These are phyloP conservation scores for Mycosphaerella sp. DNA, from an alignment of 2,329 filamentous ascomycete genomes.

Conservation along the genomic window DNA sequence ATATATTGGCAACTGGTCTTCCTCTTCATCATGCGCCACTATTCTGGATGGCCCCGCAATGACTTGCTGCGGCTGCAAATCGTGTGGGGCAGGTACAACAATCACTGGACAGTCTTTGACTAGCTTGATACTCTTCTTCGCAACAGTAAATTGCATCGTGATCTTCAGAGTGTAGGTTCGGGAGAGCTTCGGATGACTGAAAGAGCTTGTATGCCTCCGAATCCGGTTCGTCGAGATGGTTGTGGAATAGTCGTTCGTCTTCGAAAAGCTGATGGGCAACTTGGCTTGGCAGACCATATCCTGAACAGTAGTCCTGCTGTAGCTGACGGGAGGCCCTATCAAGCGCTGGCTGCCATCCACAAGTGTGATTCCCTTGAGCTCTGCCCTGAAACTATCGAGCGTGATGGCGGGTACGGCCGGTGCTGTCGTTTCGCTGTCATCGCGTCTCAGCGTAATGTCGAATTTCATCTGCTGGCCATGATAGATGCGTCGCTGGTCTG, in stretches of 20 bases:
- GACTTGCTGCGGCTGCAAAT: background rate
- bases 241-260: constrained; percentile 13
- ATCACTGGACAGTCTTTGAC: constrained; percentile 11
- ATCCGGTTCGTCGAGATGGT: constrained; percentile 7
- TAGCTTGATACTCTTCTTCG: constrained; percentile 12
- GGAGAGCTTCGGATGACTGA: constrained; percentile 16
- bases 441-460: constrained; percentile 12
- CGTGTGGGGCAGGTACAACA: constrained; percentile 13
- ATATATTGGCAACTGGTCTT: constrained; percentile 1
- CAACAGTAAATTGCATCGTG: constrained; percentile 15
- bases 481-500: constrained; percentile 14
- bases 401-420: constrained; percentile 11
- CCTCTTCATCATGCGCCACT: background rate
- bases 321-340: constrained; percentile 11
- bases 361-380: constrained; percentile 13
- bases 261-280: constrained; percentile 12
- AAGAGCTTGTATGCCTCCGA: constrained; percentile 9
- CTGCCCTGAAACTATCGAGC: constrained; percentile 13
- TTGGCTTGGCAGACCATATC: constrained; percentile 6
- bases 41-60: background rate
- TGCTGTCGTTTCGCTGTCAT: constrained; percentile 11
- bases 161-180: constrained; percentile 16
- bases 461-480: constrained; percentile 17
- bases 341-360: constrained; percentile 13
- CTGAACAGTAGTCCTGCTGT: constrained; percentile 12